These are phyloP conservation scores for Eucalyptus lansdowneana DNA, from an alignment of 345 rosid genomes.

Conservation along the genomic window DNA sequence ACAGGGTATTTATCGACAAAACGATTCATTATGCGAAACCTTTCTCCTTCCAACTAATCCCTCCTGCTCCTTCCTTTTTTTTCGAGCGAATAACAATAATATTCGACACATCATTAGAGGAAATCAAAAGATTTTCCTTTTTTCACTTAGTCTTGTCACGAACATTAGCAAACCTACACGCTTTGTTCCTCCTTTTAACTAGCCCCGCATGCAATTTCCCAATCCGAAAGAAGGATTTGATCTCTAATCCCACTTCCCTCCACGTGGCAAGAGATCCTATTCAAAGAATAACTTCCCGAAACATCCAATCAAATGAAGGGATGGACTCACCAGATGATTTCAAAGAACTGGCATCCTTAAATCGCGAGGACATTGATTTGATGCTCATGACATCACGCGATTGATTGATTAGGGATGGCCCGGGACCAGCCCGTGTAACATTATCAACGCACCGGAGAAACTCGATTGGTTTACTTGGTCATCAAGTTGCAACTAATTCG, in stretches of 20 bases:
- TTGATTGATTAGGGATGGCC: neutral
- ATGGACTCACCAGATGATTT: neutral
- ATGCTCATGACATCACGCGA: neutral
- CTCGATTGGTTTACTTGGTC: neutral
- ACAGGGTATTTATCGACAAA: neutral
- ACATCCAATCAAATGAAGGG: neutral
- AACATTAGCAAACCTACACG: neutral
- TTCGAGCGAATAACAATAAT: rapidly evolving
- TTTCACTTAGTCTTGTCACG: neutral
- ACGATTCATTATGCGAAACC: neutral
- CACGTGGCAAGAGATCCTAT: neutral
- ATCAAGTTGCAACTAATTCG: neutral
- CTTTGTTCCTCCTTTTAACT: neutral
- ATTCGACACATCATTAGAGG: neutral
- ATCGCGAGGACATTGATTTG: neutral
- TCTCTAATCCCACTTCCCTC: neutral
- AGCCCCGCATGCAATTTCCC: neutral
- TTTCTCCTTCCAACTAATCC: neutral
- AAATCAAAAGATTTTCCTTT: neutral
- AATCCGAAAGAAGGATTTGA: neutral
- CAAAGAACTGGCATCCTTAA: neutral
- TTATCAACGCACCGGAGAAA: neutral
- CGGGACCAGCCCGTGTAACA: neutral
- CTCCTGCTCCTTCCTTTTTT: neutral
- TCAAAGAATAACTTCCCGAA: neutral